phyloP scores from a whole-genome alignment of 2,329 filamentous ascomycete genomes.

The Trichophyton equinum region DNA sequence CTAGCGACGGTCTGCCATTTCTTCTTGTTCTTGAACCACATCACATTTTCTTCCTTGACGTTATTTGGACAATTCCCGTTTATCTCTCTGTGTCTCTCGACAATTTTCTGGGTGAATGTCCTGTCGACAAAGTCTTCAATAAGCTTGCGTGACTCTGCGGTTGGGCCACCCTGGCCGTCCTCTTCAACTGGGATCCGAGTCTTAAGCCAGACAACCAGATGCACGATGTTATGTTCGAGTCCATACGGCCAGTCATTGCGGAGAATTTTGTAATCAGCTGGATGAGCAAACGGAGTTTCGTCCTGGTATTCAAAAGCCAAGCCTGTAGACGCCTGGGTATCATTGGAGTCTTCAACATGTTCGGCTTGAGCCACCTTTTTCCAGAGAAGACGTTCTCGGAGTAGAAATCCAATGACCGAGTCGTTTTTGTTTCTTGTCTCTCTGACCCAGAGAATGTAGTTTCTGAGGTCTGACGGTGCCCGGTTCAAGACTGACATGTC shows the following conservation, averaged over 20 bases:
- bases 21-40: slow-evolving; percentile 3
- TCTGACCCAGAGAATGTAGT: neutral
- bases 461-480: neutral
- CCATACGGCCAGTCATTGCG: slow-evolving; percentile 37
- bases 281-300: slow-evolving; percentile 20
- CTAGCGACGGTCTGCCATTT: slow-evolving; percentile 1
- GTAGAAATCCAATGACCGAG: neutral
- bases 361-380: neutral
- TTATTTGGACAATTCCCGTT: neutral
- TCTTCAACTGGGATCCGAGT: neutral
- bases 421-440: neutral
- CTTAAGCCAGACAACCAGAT: slow-evolving; percentile 1
- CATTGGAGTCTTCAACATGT: neutral
- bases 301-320: neutral
- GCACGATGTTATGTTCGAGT: neutral
- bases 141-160: neutral
- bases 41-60: neutral
- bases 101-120: neutral
- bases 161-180: neutral
- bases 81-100: neutral
- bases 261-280: slow-evolving; percentile 44
- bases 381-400: neutral
- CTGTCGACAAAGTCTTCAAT: neutral
- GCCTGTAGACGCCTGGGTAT: neutral
- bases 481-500: neutral